Evolutionary conservation across 2,329 filamentous ascomycete species (phyloP).

Genomic region (Arthrobotrys megalospora): DNA sequence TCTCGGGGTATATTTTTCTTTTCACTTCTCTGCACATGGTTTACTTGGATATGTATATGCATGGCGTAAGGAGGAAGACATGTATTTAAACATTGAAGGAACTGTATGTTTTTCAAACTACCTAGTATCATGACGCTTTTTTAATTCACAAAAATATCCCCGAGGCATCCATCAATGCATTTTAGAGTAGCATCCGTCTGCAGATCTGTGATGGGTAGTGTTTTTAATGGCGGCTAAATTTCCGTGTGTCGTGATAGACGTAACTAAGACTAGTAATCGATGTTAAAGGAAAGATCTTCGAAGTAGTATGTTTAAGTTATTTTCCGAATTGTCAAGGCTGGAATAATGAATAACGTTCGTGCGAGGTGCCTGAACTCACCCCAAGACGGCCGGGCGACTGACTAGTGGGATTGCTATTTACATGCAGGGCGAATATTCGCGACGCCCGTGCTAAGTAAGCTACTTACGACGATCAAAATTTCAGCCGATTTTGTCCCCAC

Average conservation of each 20-base stretch:
- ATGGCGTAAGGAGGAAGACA: background rate
- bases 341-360: background rate
- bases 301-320: background rate
- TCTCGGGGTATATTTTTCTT: background rate
- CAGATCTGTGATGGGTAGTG: background rate
- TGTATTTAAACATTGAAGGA: constrained; percentile 17
- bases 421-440: too few relatives aligned
- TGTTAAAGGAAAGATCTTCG: constrained; percentile 8
- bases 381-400: too few relatives aligned
- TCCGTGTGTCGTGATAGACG: background rate
- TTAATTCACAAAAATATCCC: background rate
- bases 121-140: background rate
- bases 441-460: too few relatives aligned
- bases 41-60: constrained; percentile 8
- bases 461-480: too few relatives aligned
- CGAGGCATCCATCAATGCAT: background rate
- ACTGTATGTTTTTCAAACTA: background rate
- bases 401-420: too few relatives aligned
- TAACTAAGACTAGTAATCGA: background rate
- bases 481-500: background rate
- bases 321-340: background rate
- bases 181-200: too few relatives aligned
- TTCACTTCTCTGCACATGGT: constrained; percentile 9
- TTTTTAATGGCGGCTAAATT: background rate
- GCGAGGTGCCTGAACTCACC: too few relatives aligned